Evolutionary conservation across 768 basidiomycete species (phyloP), one percentile per base, ranked within the genome.

Genomic region (Naematelia encephala): DNA sequence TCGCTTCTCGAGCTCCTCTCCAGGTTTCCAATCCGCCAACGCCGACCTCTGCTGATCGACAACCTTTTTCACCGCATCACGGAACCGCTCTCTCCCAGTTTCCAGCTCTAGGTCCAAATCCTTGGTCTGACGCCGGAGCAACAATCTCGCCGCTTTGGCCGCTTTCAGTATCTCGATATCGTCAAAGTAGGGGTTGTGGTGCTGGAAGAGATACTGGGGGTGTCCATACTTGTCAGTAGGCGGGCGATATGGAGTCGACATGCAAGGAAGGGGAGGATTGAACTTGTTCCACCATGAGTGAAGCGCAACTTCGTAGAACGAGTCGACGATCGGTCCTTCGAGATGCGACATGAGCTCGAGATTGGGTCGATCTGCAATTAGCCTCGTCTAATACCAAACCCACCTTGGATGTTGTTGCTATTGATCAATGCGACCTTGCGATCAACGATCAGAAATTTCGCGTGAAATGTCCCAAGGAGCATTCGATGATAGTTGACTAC

Each of bases 381-480:
- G 60, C 27, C 8, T 21, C 4, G 56, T 21, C 2, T 10, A 19
- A 51, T 2, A 48, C 19, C 42, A 23, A 51, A 30, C 69, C 58
- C 44, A 67, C 73, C 71, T 61, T 77, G 75, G 42, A 87, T 85
- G 56, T 87, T 87, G 75, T 87, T 87, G 51, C 81, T 82, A 71
- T 85, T 84, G 54, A 88, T 74, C 54, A 86, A 73, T 0, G 84
- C 86, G 30, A 86, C 78, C 64, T 82, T 84, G n/a, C 86, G 80
- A 69, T 88, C 87, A 1, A 87, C 83, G 44, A 88, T 78, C 77
- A 87, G 79, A 67, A 83, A 87, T 68, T 88, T 87, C 47, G 84
- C 82, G 64, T 88, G 87, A 73, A 87, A 88, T 0, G 86, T 88
- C 12, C 86, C 86, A 2, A 85, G 72, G 21, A 85, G 60, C 2